Evolutionary conservation across 192 early-diverging fungal genomes (phyloP).

Genomic region (Backusella morwellensis): DNA sequence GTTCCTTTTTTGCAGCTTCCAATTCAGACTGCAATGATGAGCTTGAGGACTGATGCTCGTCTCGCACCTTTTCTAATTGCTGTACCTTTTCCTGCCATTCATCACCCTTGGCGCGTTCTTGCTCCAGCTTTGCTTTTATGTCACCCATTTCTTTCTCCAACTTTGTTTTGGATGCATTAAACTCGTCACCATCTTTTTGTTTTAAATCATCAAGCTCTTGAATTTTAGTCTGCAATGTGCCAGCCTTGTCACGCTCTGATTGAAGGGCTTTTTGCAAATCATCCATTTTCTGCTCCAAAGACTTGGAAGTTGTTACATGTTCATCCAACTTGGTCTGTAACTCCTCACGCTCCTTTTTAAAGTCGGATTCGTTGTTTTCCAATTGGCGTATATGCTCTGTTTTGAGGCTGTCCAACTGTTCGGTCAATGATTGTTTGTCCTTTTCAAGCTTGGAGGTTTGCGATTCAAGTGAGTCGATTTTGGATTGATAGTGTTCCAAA

Average conservation of each 20-base stretch:
- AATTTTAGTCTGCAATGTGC: neutral
- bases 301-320: neutral
- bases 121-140: neutral
- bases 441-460: constrained; percentile 5
- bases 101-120: neutral
- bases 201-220: neutral
- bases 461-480: neutral
- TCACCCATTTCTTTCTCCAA: neutral
- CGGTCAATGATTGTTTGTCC: neutral
- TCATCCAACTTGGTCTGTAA: neutral
- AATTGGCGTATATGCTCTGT: neutral
- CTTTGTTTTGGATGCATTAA: neutral
- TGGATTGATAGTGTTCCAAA: constrained; percentile 1
- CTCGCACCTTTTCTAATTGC: neutral
- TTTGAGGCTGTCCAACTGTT: neutral
- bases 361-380: neutral
- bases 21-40: neutral
- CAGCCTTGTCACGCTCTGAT: neutral
- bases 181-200: neutral
- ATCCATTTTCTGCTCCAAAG: neutral
- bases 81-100: neutral
- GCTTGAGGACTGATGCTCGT: neutral
- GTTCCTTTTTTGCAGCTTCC: neutral
- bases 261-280: neutral
- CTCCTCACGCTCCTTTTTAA: neutral